Evolutionary conservation across 2,329 filamentous ascomycete genomes (phyloP).

Genomic region (Cladosporium austrohemisphaericum): DNA sequence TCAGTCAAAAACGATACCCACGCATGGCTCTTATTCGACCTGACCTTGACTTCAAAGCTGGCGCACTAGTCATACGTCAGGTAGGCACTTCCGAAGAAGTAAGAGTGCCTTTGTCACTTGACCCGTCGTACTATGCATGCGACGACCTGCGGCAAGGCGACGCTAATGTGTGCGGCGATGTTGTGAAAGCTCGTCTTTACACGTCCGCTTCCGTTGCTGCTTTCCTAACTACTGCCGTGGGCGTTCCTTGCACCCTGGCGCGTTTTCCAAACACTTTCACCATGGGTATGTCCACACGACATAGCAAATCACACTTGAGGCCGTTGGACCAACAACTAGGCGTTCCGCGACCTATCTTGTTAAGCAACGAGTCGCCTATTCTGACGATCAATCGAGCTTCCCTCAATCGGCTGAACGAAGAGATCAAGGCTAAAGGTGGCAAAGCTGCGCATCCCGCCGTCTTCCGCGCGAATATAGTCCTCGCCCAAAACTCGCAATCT

Average conservation of each 20-base stretch:
- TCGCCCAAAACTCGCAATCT: slow-evolving; percentile 51
- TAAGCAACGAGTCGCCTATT: slow-evolving; percentile 94
- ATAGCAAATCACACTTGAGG: slow-evolving; percentile 66
- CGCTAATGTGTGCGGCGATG: slow-evolving; percentile 80
- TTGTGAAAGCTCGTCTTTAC: slow-evolving; percentile 68
- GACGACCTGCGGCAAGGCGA: slow-evolving; percentile 32
- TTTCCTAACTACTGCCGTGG: slow-evolving; percentile 75
- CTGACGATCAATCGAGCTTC: slow-evolving; percentile 78
- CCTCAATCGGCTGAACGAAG: slow-evolving; percentile 70
- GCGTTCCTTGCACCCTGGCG: slow-evolving; percentile 76
- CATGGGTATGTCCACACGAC: slow-evolving; percentile 59
- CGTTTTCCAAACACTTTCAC: slow-evolving; percentile 63
- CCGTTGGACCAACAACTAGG: slow-evolving; percentile 32
- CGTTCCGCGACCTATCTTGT: slow-evolving; percentile 59
- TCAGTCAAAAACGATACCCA: slow-evolving; percentile 86
- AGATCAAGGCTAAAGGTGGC: slow-evolving; percentile 62
- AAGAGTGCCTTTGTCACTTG: slow-evolving; percentile 60
- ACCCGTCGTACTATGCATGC: slow-evolving; percentile 56
- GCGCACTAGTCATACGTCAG: slow-evolving; percentile 59
- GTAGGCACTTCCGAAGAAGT: slow-evolving; percentile 35
- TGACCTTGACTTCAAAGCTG: slow-evolving; percentile 63
- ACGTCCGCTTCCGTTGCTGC: slow-evolving; percentile 59
- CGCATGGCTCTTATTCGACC: slow-evolving; percentile 83
- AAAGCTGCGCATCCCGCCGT: slow-evolving; percentile 65
- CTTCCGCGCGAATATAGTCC: slow-evolving; percentile 85